Base-by-base conservation (phyloP, 805 yeast species). In the Saccharomyces mikatae region DNA sequence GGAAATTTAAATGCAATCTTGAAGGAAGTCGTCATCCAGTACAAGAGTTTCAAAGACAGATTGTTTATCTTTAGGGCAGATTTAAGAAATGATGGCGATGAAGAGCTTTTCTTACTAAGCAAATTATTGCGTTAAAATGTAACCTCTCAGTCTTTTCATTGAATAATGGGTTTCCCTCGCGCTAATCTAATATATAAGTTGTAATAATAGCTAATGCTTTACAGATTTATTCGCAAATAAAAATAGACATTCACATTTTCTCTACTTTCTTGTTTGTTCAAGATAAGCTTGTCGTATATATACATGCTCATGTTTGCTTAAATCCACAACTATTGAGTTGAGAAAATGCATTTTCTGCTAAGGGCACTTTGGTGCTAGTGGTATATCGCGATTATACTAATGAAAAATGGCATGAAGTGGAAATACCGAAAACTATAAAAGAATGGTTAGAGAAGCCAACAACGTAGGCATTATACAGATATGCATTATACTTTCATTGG, bases 61-160 rank as follows among this genome's bases (percentile, higher is more conserved):
- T 59, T 78, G 46, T 72, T 71, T 44, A 60, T 67, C 2, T 78
- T 84, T 53, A 73, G 76, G 0, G 74, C 70, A 47, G 89, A 83
- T 60, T 68, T 86, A 52, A 74, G 75, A n/a, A 66, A 71, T 28
- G 89, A 84, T 58, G 74, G 72, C 3, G 76, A 75, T 53, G 67
- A 74, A 10, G 80, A 77, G 27, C 62, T 85, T 51, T 71, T 76
- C 51, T 78, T 71, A 50, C 70, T 86, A 32, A 80, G 85, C 32
- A 69, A 62, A 56, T 53, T 60, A 44, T 58, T 74, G 26, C 58
- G 66, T n/a, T 67, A 55, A 52, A 11, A 36, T 1, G 10, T 6
- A 6, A 36, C 6, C 24, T 17, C 44, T 6, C 17, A 4, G 5
- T 6, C 6, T 6, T 36, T 21, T 36, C 44, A 36, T 21, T 36